Conservation (phyloP, 768 basidiomycete species). For the Obba rivulosa region DNA sequence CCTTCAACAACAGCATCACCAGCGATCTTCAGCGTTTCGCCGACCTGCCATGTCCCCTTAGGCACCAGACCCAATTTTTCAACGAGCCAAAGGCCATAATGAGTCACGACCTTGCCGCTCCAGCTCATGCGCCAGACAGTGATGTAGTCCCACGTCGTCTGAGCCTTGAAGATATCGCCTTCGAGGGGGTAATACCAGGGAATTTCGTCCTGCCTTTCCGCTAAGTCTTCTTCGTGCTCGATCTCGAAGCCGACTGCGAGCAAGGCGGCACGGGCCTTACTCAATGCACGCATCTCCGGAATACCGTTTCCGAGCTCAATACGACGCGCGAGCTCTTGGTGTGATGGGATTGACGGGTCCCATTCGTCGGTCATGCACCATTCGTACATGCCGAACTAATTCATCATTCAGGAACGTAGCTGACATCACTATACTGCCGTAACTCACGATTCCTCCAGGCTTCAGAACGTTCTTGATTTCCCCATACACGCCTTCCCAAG, state of each 20-base stretch:
- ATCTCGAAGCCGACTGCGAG: conserved; percentile 81
- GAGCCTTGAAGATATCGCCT: conserved; percentile 87
- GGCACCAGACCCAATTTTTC: conserved; percentile 80
- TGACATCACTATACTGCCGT: not conserved
- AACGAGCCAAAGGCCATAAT: conserved; percentile 68
- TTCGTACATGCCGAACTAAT: conserved; percentile 94
- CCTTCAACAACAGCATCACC: conserved; percentile 73
- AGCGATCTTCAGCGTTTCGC: conserved; percentile 85
- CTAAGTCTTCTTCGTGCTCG: conserved; percentile 91
- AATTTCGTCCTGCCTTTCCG: conserved; percentile 69
- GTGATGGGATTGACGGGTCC: conserved; percentile 79
- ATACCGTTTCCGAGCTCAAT: conserved; percentile 97
- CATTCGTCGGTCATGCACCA: conserved; percentile 98
- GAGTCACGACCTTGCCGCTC: conserved; percentile 80
- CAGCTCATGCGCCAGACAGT: conserved; percentile 88
- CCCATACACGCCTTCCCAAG: conserved; percentile 92
- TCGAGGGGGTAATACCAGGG: conserved; percentile 98
- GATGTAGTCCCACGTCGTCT: conserved; percentile 88
- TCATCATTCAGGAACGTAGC: conserved; percentile 1
- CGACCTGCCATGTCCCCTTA: conserved; percentile 91
- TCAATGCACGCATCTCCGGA: conserved; percentile 90
- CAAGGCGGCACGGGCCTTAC: conserved; percentile 68
- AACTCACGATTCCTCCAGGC: conserved; percentile 87
- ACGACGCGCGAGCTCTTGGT: conserved; percentile 87
- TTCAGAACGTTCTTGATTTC: conserved; percentile 92